Conservation (phyloP, 2,329 filamentous ascomycete genomes). For the Colletotrichum limetticola region DNA sequence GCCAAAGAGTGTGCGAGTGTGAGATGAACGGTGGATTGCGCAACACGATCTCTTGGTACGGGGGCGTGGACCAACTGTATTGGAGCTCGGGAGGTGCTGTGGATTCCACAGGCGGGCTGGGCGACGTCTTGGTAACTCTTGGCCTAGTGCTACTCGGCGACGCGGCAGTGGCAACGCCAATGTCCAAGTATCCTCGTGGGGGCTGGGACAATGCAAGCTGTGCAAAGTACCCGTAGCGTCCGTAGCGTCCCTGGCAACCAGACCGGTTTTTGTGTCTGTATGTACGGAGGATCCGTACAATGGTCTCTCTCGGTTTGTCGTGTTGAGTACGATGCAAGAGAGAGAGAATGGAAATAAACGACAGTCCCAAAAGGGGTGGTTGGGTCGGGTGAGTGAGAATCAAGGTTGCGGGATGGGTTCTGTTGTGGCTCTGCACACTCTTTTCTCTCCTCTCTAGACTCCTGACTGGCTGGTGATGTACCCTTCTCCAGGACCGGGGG, state of each 20-base stretch:
- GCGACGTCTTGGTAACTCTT: slow-evolving; percentile 27
- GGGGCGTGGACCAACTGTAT: slow-evolving; percentile 33
- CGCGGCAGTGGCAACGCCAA: slow-evolving; percentile 14
- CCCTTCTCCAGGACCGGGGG: neutral
- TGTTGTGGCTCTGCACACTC: neutral
- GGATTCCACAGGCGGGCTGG: slow-evolving; percentile 33
- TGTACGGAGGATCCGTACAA: too few relatives aligned
- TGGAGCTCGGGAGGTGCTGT: slow-evolving; percentile 29
- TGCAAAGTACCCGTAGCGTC: neutral
- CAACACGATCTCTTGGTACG: slow-evolving; percentile 35
- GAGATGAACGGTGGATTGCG: slow-evolving; percentile 30
- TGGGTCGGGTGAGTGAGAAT: neutral
- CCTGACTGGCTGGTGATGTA: neutral
- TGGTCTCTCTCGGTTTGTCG: neutral
- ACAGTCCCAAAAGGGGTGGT: neutral
- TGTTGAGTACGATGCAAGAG: neutral
- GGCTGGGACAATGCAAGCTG: slow-evolving; percentile 8
- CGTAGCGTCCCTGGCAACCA: neutral
- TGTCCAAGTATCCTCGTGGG: slow-evolving; percentile 16
- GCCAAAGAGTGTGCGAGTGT: neutral
- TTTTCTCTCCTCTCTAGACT: neutral
- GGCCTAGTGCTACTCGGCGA: slow-evolving; percentile 18
- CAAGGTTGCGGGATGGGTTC: neutral
- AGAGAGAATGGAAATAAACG: neutral
- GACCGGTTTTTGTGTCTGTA: neutral